Conservation (phyloP, 352 stramenopile genomes). For the Vaucheria bursata region DNA sequence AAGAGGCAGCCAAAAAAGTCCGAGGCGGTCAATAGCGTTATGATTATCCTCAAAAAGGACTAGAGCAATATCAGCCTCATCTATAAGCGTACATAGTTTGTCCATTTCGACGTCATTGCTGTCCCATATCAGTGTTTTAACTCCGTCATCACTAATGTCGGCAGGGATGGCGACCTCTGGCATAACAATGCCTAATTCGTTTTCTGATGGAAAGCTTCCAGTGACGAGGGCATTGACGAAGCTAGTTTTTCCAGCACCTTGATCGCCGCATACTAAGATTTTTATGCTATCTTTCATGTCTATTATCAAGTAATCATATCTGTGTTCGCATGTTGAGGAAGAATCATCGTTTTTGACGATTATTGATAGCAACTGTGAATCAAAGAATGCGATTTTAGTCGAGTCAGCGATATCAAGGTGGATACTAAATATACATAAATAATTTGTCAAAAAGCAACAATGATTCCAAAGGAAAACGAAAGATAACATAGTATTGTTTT, state of each 20-base stretch:
- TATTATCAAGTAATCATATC: too few relatives aligned
- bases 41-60: background rate
- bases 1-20: background rate
- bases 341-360: too few relatives aligned
- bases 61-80: background rate
- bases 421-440: too few relatives aligned
- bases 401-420: too few relatives aligned
- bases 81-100: background rate
- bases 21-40: background rate
- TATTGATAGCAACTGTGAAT: too few relatives aligned
- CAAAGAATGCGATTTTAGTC: too few relatives aligned
- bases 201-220: background rate
- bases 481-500: too few relatives aligned
- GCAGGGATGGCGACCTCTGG: slow-evolving; percentile 1
- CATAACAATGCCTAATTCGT: too few relatives aligned
- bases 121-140: background rate
- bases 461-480: too few relatives aligned
- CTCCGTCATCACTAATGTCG: background rate
- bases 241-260: background rate
- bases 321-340: too few relatives aligned
- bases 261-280: background rate
- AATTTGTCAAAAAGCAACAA: too few relatives aligned
- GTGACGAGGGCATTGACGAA: background rate
- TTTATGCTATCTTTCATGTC: background rate
- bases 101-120: background rate